These are phyloP conservation scores for Coniosporium apollinis DNA, from an alignment of 495 filamentous ascomycete genomes.

Conservation along the genomic window DNA sequence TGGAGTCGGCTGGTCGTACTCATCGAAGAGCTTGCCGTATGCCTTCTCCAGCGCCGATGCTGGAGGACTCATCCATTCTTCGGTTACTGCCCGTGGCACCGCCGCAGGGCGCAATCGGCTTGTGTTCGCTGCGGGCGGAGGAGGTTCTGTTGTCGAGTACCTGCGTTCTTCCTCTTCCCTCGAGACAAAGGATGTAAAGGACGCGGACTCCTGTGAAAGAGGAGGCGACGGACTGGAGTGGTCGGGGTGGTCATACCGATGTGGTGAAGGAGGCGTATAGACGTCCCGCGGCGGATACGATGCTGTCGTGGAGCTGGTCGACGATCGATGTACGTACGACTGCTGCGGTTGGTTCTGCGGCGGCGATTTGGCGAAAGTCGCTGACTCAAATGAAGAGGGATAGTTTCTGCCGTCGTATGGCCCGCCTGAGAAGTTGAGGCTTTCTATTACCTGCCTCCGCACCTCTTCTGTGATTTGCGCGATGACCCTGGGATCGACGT, in stretches of 20 bases:
- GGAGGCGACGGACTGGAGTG: no score
- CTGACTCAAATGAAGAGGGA: no score
- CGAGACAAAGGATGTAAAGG: no score
- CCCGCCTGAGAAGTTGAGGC: conserved; percentile 5
- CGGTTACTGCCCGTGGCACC: no score
- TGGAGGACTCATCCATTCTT: no score
- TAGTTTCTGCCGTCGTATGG: conserved; percentile 4
- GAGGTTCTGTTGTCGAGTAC: no score
- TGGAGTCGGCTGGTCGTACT: conserved; percentile 44
- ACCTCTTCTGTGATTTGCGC: conserved; percentile 22
- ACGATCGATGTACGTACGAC: conserved; percentile 3
- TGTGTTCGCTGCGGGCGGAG: no score
- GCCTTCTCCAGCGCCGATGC: conserved; percentile 47
- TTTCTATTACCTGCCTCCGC: conserved; percentile 19
- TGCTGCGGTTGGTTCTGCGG: conserved; percentile 12
- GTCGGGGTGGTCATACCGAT: conserved; percentile 10
- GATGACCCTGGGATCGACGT: conserved; percentile 21
- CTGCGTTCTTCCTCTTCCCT: no score
- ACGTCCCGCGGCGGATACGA: conserved; percentile 19
- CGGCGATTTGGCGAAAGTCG: no score
- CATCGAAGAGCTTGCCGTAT: conserved; percentile 66
- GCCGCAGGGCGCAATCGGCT: no score
- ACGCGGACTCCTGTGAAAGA: no score
- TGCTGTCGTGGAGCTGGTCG: conserved; percentile 12
- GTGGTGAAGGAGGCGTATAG: conserved; percentile 27